Evolutionary conservation across 768 basidiomycete species (phyloP), one percentile per base, ranked within the genome.

Genomic region (Naematelia aurantialba): DNA sequence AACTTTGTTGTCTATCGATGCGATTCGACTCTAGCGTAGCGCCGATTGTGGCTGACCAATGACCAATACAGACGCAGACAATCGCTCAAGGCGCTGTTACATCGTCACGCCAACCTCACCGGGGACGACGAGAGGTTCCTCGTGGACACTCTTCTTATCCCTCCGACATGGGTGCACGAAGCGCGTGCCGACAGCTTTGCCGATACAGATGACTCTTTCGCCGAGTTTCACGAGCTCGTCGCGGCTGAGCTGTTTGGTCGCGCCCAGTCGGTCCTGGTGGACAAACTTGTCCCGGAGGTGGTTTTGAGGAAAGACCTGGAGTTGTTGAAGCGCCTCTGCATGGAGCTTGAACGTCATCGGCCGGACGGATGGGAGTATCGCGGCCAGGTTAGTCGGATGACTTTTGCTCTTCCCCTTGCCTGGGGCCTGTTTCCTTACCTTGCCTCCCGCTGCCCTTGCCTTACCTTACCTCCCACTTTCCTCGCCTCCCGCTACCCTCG

Each of bases 221-320:
- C 82, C 1, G 91, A 90, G 17, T 96, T 89, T 72, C 83, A 89
- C 47, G 79, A 87, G 24, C 88, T 88, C 73, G 78, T 89, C 50
- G 73, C 83, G 25, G 90, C 90, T 1, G 84, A 84, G 19, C 74
- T 85, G 30, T 87, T 85, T 62, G 82, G 85, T 58, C 78, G 83
- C 3, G 92, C 94, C 0, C 92, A 96, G 71, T 83, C 85, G 49
- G 80, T 98, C 45, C 89, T 89, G n/a, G 81, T 93, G 27, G 77
- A 81, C n/a, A 86, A 92, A 60, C 83, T 99, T 5, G 89, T 88
- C 4, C 89, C 91, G 0, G 94, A 97, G 63, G 89, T 87, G 0
- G 81, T 96, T 55, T 81, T 97, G 27, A 80, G 85, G 8, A 81
- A 81, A 45, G 87, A 88, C 69, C 65, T 81, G 5, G 83, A 81